phyloP scores from a whole-genome alignment of 176 grass and related monocot genomes.

The Triticum timopheevii region DNA sequence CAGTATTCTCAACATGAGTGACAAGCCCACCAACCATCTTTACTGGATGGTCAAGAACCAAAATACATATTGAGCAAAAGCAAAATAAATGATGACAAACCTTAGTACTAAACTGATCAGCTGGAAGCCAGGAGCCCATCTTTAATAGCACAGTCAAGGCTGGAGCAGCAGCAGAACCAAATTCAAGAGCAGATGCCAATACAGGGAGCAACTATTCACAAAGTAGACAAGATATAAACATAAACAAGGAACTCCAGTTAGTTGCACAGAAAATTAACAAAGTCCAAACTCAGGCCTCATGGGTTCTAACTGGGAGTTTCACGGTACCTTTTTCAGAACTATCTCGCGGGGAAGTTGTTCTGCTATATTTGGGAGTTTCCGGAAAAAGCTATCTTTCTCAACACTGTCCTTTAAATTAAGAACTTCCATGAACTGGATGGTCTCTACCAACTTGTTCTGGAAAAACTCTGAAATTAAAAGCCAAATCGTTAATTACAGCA shows the following conservation, averaged over 20 bases:
- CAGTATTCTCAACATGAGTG: conserved; percentile 23
- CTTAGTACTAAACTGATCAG: conserved; percentile 88
- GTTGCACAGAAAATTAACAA: neutral
- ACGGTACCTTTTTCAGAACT: conserved; percentile 89
- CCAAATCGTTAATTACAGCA: conserved; percentile 14
- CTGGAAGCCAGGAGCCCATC: conserved; percentile 92
- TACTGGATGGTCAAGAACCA: neutral
- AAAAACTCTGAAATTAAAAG: conserved; percentile 83
- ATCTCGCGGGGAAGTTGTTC: conserved; percentile 96
- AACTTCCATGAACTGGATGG: conserved; percentile 98
- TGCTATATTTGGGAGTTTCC: conserved; percentile 94
- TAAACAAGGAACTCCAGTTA: neutral
- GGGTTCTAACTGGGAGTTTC: conserved; percentile 15
- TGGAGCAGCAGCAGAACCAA: conserved; percentile 95
- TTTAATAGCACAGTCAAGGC: conserved; percentile 94
- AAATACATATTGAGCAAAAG: conserved; percentile 5
- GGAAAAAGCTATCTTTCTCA: conserved; percentile 98
- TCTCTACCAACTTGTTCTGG: conserved; percentile 99
- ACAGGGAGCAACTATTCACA: conserved; percentile 83
- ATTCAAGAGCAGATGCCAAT: conserved; percentile 86
- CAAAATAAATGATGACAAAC: conserved; percentile 39
- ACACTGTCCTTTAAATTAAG: conserved; percentile 96
- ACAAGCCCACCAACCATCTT: neutral
- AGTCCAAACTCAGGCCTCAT: conserved; percentile 8
- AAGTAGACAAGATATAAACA: conserved; percentile 27